Evolutionary conservation across 331 rosid genomes (phyloP).

Genomic region (Quercus phellos): DNA sequence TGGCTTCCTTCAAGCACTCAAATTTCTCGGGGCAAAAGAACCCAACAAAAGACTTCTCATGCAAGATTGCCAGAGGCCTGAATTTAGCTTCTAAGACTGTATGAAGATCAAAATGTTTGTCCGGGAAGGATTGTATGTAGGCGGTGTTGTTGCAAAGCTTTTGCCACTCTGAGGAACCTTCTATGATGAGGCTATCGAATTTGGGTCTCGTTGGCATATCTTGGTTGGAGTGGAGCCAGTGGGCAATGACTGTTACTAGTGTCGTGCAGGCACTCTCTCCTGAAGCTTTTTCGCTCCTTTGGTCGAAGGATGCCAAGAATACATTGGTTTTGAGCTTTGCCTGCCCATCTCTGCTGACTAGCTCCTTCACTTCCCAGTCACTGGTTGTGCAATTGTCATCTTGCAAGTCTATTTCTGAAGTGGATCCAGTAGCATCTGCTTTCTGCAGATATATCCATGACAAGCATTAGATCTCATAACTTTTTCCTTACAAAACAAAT

Average conservation of each 20-base stretch:
- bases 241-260: conserved; percentile 55
- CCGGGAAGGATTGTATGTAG: conserved; percentile 45
- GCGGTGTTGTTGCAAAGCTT: conserved; percentile 41
- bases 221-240: conserved; percentile 66
- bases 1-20: conserved; percentile 53
- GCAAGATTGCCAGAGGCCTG: conserved; percentile 40
- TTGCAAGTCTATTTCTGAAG: conserved; percentile 9
- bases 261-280: conserved; percentile 81
- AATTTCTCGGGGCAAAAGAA: conserved; percentile 79
- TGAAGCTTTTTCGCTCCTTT: conserved; percentile 55
- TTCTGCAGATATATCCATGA: conserved; percentile 28
- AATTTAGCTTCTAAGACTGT: conserved; percentile 61
- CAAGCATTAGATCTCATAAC: background rate
- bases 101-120: conserved; percentile 76
- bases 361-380: conserved; percentile 44
- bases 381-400: background rate
- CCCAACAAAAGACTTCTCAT: conserved; percentile 54
- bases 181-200: conserved; percentile 54
- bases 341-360: conserved; percentile 55
- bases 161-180: conserved; percentile 74
- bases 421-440: conserved; percentile 4
- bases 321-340: conserved; percentile 55
- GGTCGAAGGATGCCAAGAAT: conserved; percentile 71
- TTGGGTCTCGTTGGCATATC: conserved; percentile 48
- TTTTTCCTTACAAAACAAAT: background rate